Evolutionary conservation across 805 yeast genomes (phyloP), one percentile per base, ranked within the genome.

Genomic region (Candida sithepensis): DNA sequence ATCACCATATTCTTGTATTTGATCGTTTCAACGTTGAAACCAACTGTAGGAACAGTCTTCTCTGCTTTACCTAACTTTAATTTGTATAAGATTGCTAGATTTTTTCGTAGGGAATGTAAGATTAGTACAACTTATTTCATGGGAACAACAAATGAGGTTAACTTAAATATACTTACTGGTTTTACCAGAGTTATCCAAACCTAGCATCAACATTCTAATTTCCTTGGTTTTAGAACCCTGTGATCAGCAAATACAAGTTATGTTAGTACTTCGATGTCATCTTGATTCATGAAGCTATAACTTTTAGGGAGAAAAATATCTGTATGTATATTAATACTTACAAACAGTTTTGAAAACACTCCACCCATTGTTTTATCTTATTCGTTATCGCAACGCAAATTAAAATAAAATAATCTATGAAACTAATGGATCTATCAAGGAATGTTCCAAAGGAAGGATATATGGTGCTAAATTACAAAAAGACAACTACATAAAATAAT

Each of bases 101-200:
- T n/a, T n/a, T n/a, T n/a, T n/a, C n/a, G n/a, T n/a, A n/a, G n/a
- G n/a, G n/a, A n/a, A n/a, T n/a, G n/a, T n/a, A n/a, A n/a, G n/a
- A n/a, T n/a, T n/a, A n/a, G n/a, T n/a, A n/a, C n/a, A n/a, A n/a
- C n/a, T n/a, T n/a, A n/a, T n/a, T n/a, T n/a, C n/a, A n/a, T n/a
- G n/a, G n/a, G n/a, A n/a, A n/a, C n/a, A n/a, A n/a, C n/a, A n/a
- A n/a, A n/a, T 20, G 9, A n/a, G 21, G 22, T 45, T 24, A 24
- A 10, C 10, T 24, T 7, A 6, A 24, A 24, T 34, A 16, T 16
- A 66, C 73, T 61, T 52, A 65, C 66, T 79, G 1, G 96, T 89
- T 67, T 89, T 90, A 42, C 97, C 97, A 3, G 97, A 96, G 56
- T 90, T 88, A 63, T 91, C 96, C 49, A 90, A 76, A 4, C 97